Base-by-base conservation (phyloP, 495 filamentous ascomycete genomes). In the Trichoderma asperelloides region DNA sequence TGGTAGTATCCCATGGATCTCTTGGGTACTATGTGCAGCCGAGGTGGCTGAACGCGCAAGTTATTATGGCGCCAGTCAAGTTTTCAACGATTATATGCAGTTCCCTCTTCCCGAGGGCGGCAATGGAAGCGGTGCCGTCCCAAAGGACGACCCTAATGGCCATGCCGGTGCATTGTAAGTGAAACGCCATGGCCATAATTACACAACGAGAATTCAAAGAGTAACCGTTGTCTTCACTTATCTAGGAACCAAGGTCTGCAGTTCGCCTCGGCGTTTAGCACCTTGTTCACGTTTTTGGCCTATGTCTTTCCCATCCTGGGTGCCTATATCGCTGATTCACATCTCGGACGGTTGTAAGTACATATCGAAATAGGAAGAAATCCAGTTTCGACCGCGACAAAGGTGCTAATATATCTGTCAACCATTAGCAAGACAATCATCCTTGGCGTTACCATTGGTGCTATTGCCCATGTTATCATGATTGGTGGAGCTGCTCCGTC, bases 21-120 rank as follows among this genome's bases (percentile, higher is more conserved):
- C 83, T 4, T 93, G 85, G 71, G 88, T 87, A n/a, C 82, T 93
- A 64, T 89, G 86, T 18, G 87, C 91, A 69, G 84, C 91, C 64
- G 90, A 93, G 76, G 73, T 91, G 67, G 89, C 86, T 77, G 90
- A 93, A 78, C 87, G 90, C 43, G 90, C 91, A 78, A 88, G 87
- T 11, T 92, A 90, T 78, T 92, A 91, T 73, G 90, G 90, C 65
- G 89, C 88, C 16, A 89, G 85, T 25, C 86, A 85, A 47, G 87
- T 92, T 62, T 89, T 68, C 64, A 62, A 51, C 75, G 89, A 90
- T 71, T 92, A 88, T 80, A 87, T 92, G 70, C 87, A 91, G 72
- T 82, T 87, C 64, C 79, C 83, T 51, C 82, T 89, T 27, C 88
- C 89, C 2, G 30, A 55, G 0, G 82, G 79, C 13, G 90, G 88